phyloP scores from a whole-genome alignment of 2,329 filamentous ascomycete species.

The Neofusicoccum cordaticola region DNA sequence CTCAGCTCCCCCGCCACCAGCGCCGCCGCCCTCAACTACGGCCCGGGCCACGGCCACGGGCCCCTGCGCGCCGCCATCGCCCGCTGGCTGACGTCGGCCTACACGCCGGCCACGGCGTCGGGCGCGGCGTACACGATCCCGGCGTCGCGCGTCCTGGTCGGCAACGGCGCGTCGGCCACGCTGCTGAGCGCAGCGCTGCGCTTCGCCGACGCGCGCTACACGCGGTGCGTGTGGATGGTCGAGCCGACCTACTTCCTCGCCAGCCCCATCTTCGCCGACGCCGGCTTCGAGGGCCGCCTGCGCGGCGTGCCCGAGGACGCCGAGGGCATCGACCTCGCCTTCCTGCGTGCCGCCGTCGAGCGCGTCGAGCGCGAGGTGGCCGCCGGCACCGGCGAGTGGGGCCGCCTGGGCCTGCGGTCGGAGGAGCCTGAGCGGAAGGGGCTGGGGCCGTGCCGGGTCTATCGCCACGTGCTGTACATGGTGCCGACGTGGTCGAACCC shows the following conservation, averaged over 20 bases:
- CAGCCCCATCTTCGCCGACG: slow-evolving; percentile 77
- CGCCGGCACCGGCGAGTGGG: not conserved
- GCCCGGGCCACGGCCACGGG: slow-evolving; percentile 70
- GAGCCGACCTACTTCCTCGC: slow-evolving; percentile 80
- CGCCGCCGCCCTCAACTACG: slow-evolving; percentile 69
- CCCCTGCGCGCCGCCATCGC: slow-evolving; percentile 67
- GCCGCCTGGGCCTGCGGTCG: slow-evolving; percentile 23
- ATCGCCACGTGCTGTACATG: slow-evolving; percentile 82
- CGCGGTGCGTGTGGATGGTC: slow-evolving; percentile 73
- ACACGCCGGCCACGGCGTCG: slow-evolving; percentile 40
- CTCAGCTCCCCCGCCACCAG: slow-evolving; percentile 60
- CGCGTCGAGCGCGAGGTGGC: slow-evolving; percentile 46
- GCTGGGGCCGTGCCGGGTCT: slow-evolving; percentile 62
- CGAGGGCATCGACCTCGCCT: slow-evolving; percentile 70
- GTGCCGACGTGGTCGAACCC: slow-evolving; percentile 91
- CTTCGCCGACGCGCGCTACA: slow-evolving; percentile 76
- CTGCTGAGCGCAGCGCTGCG: slow-evolving; percentile 67
- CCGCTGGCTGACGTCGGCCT: slow-evolving; percentile 66
- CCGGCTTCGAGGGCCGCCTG: slow-evolving; percentile 60
- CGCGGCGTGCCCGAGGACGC: slow-evolving; percentile 72
- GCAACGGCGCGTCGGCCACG: slow-evolving; percentile 83
- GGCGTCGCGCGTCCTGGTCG: slow-evolving; percentile 68
- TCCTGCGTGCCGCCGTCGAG: slow-evolving; percentile 51
- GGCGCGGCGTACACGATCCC: slow-evolving; percentile 35
- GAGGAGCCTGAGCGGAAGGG: slow-evolving; percentile 40